Percentiles rank a stretch among this genome's conserved stretches.
Conservation (phyloP, 495 filamentous ascomycete species). For the Penicillium macrosclerotiorum region DNA sequence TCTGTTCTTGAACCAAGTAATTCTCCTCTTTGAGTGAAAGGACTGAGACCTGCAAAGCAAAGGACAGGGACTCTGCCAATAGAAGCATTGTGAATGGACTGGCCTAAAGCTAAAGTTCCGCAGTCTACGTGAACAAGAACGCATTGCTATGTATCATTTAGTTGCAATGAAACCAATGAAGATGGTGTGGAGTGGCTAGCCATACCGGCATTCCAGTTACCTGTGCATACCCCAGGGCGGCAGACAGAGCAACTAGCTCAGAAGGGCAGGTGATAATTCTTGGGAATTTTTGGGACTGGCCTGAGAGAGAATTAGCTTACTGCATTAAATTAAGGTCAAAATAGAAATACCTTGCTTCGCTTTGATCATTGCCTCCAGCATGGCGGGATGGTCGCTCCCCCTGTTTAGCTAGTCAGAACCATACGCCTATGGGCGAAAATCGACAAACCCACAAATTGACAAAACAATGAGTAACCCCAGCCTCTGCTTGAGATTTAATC, state of each 20-base stretch:
- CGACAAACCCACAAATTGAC: conserved; percentile 19
- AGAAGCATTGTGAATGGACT: conserved; percentile 84
- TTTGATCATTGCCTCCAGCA: conserved; percentile 88
- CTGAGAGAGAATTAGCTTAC: conserved; percentile 1
- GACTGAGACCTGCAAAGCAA: conserved; percentile 82
- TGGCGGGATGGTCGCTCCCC: conserved; percentile 82
- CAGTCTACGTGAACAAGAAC: conserved; percentile 94
- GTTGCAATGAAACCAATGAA: not conserved
- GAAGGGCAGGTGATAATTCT: conserved; percentile 86
- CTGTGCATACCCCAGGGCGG: conserved; percentile 88
- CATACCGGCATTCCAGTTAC: conserved; percentile 63
- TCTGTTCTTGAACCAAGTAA: conserved; percentile 80
- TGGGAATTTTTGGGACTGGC: conserved; percentile 61
- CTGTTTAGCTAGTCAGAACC: conserved; percentile 9
- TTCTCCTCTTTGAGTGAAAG: conserved; percentile 84
- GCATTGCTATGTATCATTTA: conserved; percentile 50
- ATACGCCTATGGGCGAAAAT: not conserved
- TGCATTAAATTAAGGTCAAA: no score
- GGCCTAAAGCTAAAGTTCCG: conserved; percentile 83
- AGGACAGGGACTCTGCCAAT: conserved; percentile 77
- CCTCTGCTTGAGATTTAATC: conserved; percentile 17
- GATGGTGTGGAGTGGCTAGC: not conserved
- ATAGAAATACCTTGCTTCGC: conserved; percentile 47
- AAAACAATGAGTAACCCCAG: conserved; percentile 22
- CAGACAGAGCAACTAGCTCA: conserved; percentile 92